Base-by-base conservation (phyloP, 148 eudicot species). In the Fallopia convolvulus region DNA sequence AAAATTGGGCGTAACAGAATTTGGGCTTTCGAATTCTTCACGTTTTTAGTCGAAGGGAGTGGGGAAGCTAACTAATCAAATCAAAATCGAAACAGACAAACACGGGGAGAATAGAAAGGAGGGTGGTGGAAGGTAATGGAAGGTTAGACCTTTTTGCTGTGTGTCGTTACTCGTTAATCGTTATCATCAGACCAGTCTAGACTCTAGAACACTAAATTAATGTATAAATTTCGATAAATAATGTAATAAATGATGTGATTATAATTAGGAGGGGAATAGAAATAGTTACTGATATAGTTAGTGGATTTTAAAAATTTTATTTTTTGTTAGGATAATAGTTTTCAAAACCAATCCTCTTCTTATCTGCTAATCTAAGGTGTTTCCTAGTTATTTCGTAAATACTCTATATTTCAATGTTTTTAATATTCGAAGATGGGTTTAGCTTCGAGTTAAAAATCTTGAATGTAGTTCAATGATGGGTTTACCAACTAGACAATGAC, bases 1-100 rank as follows among this genome's bases (percentile, higher is more conserved):
- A 6, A 55, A 66, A 13, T 60, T 60, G 17, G 44, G 44, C 72
- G 44, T 68, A 68, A 68, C 72, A 14, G 72, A 68, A 36, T 68
- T 68, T 15, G 72, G 70, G 70, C 6, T 65, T 65, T 65, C 41
- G 41, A 65, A 65, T 11, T 30, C 11, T 65, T 20, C 18, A 30
- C 40, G 65, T 8, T 26, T 26, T 26, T 20, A 50, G 20, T 50
- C 56, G n/a, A 50, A 50, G 56, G 56, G 61, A 30, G 39, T 63
- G 30, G 39, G 39, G 30, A 63, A 17, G 32, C 30, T 26, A 26
- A 26, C 30, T 21, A 18, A 58, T 3, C 21, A 21, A 50, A 50
- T 50, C 14, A 21, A 58, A 18, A 55, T 55, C 23, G 8, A 21
- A 58, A 58, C 68, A 63, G 65, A 58, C 70, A 63, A 58, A 63